phyloP scores from a whole-genome alignment of 768 basidiomycete genomes.

The Tricholoma saponaceum region DNA sequence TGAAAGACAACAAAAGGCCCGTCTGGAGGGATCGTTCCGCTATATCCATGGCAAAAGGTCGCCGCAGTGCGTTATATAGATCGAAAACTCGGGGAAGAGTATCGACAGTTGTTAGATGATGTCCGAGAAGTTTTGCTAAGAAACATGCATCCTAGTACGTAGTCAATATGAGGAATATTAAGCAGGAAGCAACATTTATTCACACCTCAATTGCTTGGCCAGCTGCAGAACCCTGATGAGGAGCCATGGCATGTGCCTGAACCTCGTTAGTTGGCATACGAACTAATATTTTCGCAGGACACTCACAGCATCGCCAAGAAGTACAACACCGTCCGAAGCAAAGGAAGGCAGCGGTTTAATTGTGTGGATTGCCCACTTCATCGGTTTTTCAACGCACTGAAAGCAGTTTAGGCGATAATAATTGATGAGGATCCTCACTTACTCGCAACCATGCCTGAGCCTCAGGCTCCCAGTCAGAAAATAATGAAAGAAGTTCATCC shows the following conservation, averaged over 20 bases:
- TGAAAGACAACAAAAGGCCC: too few relatives aligned
- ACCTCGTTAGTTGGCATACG: constrained; percentile 15
- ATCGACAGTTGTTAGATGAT: too few relatives aligned
- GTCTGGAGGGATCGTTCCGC: too few relatives aligned
- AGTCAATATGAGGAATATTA: too few relatives aligned
- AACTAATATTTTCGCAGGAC: neutral
- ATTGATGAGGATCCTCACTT: neutral
- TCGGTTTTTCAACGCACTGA: constrained; percentile 49
- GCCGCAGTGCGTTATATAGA: too few relatives aligned
- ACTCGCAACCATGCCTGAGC: constrained; percentile 31
- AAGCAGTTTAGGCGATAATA: neutral
- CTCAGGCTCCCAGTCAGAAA: constrained; percentile 56
- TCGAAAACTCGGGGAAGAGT: too few relatives aligned
- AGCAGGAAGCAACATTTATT: neutral
- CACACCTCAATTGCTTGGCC: constrained; percentile 54
- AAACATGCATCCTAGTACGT: too few relatives aligned
- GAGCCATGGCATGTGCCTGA: constrained; percentile 50
- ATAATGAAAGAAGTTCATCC: constrained; percentile 41
- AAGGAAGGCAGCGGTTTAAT: constrained; percentile 48
- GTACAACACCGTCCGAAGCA: constrained; percentile 43
- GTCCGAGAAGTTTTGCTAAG: too few relatives aligned
- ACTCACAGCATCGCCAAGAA: constrained; percentile 49
- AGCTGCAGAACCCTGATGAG: constrained; percentile 56
- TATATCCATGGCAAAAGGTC: too few relatives aligned
- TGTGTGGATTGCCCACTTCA: constrained; percentile 63